These are phyloP conservation scores for Rhodosporidiobolus odoratus DNA, from an alignment of 768 basidiomycete species.

Conservation along the genomic window DNA sequence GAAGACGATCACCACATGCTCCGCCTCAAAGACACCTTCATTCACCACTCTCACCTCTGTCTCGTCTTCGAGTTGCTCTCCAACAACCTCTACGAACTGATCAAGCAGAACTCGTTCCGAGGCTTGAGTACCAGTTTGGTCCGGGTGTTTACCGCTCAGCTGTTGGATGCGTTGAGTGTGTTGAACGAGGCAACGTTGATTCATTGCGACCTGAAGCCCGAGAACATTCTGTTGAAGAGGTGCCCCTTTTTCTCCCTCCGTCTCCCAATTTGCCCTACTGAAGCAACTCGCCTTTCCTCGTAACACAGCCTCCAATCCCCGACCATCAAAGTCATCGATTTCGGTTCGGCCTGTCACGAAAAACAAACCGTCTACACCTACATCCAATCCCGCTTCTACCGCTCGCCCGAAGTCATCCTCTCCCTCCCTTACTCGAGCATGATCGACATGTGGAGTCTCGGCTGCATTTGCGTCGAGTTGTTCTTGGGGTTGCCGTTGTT, in stretches of 20 bases:
- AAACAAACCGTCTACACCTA: constrained; percentile 99
- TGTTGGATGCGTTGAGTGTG: constrained; percentile 84
- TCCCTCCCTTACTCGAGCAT: constrained; percentile 88
- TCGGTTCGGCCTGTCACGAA: constrained; percentile 97
- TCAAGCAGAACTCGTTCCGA: constrained; percentile 99
- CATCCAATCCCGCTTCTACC: constrained; percentile 97
- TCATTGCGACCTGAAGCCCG: constrained; percentile 97
- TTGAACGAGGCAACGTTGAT: constrained; percentile 93
- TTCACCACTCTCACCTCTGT: constrained; percentile 91
- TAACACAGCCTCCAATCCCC: constrained; percentile 77
- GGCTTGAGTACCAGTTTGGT: constrained; percentile 93
- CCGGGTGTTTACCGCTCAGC: constrained; percentile 94
- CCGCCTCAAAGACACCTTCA: constrained; percentile 89
- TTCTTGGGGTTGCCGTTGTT: constrained; percentile 94
- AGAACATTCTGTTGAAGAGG: constrained; percentile 97
- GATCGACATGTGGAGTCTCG: constrained; percentile 99
- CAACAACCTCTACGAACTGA: constrained; percentile 96
- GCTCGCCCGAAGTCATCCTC: constrained; percentile 92
- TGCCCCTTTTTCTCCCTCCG: constrained; percentile 47
- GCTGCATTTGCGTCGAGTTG: constrained; percentile 96
- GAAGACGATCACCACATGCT: constrained; percentile 94
- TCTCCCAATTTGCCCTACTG: neutral
- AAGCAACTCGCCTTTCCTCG: neutral
- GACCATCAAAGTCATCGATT: constrained; percentile 98
- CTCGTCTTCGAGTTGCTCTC: constrained; percentile 96